A percentile compares a stretch with the other conserved stretches of the same genome.
phyloP scores from a whole-genome alignment of 192 early-diverging fungal genomes.

The Dimargaris xerosporica region DNA sequence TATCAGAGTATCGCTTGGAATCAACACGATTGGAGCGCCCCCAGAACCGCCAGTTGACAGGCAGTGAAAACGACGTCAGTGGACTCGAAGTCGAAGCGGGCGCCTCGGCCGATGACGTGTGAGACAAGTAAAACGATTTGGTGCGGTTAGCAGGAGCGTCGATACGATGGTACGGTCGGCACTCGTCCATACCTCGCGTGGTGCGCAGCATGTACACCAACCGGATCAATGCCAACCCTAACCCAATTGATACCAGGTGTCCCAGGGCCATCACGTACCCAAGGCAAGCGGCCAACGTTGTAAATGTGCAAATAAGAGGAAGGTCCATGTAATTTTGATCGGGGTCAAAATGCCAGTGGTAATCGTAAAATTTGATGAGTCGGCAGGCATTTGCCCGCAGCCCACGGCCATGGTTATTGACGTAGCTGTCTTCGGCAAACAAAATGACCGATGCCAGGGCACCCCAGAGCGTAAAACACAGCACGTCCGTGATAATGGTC shows the following conservation, averaged over 20 bases:
- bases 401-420: not conserved
- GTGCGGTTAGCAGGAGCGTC: too few species aligned
- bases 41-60: not conserved
- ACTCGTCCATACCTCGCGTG: too few species aligned
- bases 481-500: not conserved
- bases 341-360: not conserved
- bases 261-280: slow-evolving; percentile 1
- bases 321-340: slow-evolving; percentile 3
- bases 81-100: not conserved
- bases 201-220: not conserved
- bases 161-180: too few species aligned
- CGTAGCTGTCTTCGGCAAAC: slow-evolving; percentile 1
- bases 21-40: not conserved
- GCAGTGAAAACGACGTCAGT: not conserved
- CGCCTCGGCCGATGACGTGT: too few species aligned
- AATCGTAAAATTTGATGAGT: not conserved
- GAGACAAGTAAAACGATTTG: too few species aligned
- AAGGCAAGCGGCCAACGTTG: slow-evolving; percentile 6
- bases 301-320: slow-evolving; percentile 2
- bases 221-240: too few species aligned
- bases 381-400: slow-evolving; percentile 9
- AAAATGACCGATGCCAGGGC: not conserved
- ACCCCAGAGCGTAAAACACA: not conserved
- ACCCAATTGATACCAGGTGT: not conserved
- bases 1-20: not conserved